A percentile compares a stretch with the other conserved stretches of the same genome.
phyloP scores from a whole-genome alignment of 2,329 filamentous ascomycete genomes.

The Geoglossum cookeanum region DNA sequence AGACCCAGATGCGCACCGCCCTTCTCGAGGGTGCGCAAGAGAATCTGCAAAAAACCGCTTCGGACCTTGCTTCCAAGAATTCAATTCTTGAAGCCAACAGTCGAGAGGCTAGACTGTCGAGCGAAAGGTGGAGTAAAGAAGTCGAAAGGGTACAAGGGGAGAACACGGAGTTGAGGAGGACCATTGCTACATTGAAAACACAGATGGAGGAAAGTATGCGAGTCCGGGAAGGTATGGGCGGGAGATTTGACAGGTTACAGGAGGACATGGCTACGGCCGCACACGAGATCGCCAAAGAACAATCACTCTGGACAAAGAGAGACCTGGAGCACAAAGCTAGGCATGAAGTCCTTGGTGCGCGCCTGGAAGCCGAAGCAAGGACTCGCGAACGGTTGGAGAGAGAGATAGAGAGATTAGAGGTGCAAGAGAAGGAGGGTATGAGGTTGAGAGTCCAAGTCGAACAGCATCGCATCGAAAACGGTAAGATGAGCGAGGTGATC shows the following conservation, averaged over 20 bases:
- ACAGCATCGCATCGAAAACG: slow-evolving; percentile 9
- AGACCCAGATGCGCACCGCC: slow-evolving; percentile 44
- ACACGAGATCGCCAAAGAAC: slow-evolving; percentile 65
- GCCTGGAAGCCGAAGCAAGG: slow-evolving; percentile 49
- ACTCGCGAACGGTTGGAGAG: slow-evolving; percentile 47
- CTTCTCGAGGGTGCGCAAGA: slow-evolving; percentile 49
- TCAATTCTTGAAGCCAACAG: slow-evolving; percentile 40
- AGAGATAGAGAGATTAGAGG: slow-evolving; percentile 46
- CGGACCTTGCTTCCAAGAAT: slow-evolving; percentile 37
- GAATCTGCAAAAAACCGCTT: slow-evolving; percentile 31
- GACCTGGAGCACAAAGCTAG: slow-evolving; percentile 36
- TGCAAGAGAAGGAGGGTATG: slow-evolving; percentile 43
- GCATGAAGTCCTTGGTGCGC: slow-evolving; percentile 34
- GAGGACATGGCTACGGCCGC: slow-evolving; percentile 68
- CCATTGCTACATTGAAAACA: slow-evolving; percentile 51
- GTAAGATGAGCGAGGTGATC: slow-evolving; percentile 27
- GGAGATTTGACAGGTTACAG: slow-evolving; percentile 70
- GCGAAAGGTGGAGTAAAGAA: slow-evolving; percentile 38
- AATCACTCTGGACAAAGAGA: slow-evolving; percentile 53
- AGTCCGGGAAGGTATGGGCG: slow-evolving; percentile 64
- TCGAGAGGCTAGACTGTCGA: slow-evolving; percentile 43
- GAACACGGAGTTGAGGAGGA: slow-evolving; percentile 56
- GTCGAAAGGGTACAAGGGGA: slow-evolving; percentile 35
- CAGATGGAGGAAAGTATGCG: slow-evolving; percentile 76
- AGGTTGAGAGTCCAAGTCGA: slow-evolving; percentile 13